A percentile compares a stretch with the other conserved stretches of the same genome.
These are phyloP conservation scores for Penicillium crustosum DNA, from an alignment of 2,329 filamentous ascomycete species.

Conservation along the genomic window DNA sequence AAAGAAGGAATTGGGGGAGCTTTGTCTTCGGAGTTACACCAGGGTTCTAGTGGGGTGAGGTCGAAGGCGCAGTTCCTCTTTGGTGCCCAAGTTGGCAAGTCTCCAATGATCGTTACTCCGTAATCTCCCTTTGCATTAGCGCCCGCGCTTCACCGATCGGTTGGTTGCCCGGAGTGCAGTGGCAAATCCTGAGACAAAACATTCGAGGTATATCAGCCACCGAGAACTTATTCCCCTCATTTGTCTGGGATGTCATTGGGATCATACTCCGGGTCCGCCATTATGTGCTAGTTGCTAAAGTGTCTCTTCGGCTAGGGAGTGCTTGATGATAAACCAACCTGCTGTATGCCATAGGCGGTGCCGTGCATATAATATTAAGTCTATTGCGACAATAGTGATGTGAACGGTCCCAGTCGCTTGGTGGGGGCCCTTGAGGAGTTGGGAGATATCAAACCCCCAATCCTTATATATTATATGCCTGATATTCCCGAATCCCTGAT, in stretches of 20 bases:
- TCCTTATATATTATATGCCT: neutral
- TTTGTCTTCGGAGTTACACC: neutral
- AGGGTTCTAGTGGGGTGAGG: neutral
- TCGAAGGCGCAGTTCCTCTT: conserved; percentile 1
- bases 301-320: neutral
- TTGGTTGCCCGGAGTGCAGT: neutral
- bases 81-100: neutral
- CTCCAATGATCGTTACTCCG: neutral
- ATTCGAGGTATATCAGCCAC: neutral
- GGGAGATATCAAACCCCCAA: neutral
- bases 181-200: neutral
- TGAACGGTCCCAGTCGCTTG: conserved; percentile 5
- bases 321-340: conserved; percentile 4
- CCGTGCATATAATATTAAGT: neutral
- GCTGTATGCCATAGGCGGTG: conserved; percentile 9
- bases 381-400: neutral
- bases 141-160: neutral
- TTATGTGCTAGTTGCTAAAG: neutral
- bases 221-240: neutral
- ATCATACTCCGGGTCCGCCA: neutral
- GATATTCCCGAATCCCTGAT: neutral
- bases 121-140: neutral
- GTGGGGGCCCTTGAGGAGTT: neutral
- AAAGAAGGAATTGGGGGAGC: neutral
- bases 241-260: neutral